Evolutionary conservation across 2,329 filamentous ascomycete species (phyloP).

Genomic region (Claviceps pusilla): DNA sequence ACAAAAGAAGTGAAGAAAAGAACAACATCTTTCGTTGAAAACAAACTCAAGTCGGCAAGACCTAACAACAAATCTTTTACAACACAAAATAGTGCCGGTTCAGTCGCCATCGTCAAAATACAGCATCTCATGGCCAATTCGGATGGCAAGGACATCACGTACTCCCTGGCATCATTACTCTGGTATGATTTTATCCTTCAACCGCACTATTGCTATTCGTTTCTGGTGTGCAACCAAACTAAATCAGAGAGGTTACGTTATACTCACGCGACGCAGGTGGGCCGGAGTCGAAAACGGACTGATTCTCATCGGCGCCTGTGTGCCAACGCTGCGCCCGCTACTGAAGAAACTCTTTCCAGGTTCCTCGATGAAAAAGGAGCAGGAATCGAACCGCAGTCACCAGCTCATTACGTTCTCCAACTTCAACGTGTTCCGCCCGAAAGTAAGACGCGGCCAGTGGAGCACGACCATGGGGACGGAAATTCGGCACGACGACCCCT

Average conservation of each 20-base stretch:
- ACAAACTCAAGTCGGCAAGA: background rate
- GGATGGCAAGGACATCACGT: conserved; percentile 4
- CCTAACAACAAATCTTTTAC: background rate
- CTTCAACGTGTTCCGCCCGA: conserved; percentile 2
- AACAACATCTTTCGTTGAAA: too few relatives aligned
- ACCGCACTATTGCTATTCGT: background rate
- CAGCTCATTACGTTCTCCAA: conserved; percentile 5
- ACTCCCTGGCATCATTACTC: conserved; percentile 3
- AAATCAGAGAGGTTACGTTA: background rate
- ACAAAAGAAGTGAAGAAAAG: too few relatives aligned
- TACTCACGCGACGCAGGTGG: conserved; percentile 1
- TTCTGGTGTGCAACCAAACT: background rate
- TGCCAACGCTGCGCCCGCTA: conserved; percentile 4
- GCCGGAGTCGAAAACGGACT: conserved; percentile 5
- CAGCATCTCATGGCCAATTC: conserved; percentile 4
- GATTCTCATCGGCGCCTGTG: conserved; percentile 4
- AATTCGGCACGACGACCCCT: background rate
- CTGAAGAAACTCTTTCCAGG: conserved; percentile 3
- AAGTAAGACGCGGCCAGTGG: conserved; percentile 3
- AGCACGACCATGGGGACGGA: conserved; percentile 5
- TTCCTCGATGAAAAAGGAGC: background rate
- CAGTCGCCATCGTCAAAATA: conserved; percentile 5
- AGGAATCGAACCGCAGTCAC: background rate
- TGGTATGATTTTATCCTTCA: background rate
- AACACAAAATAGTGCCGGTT: conserved; percentile 1